Base-by-base conservation (phyloP, 345 rosid genomes). In the Aethionema arabicum region DNA sequence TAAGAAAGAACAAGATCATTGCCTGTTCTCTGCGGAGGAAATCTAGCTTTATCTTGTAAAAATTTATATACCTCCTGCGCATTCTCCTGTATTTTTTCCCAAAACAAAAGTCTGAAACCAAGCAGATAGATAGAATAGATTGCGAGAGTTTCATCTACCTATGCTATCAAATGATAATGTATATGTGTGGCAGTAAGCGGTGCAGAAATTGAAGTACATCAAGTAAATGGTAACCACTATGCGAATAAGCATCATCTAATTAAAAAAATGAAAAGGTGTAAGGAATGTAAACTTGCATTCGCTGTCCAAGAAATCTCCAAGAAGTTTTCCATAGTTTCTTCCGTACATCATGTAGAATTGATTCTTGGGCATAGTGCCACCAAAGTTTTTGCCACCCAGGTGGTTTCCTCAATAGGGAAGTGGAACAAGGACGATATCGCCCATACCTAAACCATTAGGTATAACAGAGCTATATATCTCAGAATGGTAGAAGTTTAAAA, bases 311-410 rank as follows among this genome's bases (percentile, higher is more conserved):
- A 65, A 79, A 84, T 82, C 83, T 86, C 96, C 96, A 91, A 4
- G 98, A 91, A 65, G 82, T 84, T 77, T 77, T 91, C 78, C 74
- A 84, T 69, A 91, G 76, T 65, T 82, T 83, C 78, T 62, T 75
- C 9, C 72, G 90, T 48, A 88, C 88, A 78, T 88, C 95, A 43
- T 87, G 80, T 52, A 88, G 43, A 58, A 91, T 41, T 56, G 95
- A 86, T 44, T 86, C 69, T 75, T 84, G 96, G 42, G 95, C 98
- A 73, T 91, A 91, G 36, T 57, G 84, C 98, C 96, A 91, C 96
- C 96, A 88, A 66, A 82, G 57, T 68, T 59, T 84, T 72, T 79
- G 84, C 98, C 96, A 88, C 48, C 90, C 88, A 67, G 69, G 73
- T 13, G 74, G 80, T 56, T 88, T 91, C 73, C 73, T 79, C 31